A percentile compares a stretch with the other conserved stretches of the same genome.
Evolutionary conservation across 495 filamentous ascomycete species (phyloP).

Genomic region (Coniosporium apollinis): DNA sequence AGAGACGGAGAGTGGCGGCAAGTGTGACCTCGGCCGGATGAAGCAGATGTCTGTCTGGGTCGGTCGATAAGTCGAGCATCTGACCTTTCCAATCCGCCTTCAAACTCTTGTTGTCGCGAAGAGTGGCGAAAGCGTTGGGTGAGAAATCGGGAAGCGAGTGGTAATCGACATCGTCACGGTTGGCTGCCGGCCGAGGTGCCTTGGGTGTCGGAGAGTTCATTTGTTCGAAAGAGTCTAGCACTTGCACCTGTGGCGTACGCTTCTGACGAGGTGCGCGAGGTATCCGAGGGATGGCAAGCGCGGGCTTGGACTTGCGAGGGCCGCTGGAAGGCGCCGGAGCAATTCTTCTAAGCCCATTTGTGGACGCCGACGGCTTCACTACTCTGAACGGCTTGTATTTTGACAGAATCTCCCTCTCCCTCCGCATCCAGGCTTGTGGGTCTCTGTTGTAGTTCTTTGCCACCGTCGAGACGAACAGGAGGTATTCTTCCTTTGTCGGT

Average conservation of each 20-base stretch:
- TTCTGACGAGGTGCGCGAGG: conserved; percentile 13
- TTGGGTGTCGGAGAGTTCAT: conserved; percentile 14
- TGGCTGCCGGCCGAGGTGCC: conserved; percentile 24
- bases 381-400: conserved; percentile 7
- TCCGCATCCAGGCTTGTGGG: conserved; percentile 9
- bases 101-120: conserved; percentile 46
- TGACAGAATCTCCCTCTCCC: conserved; percentile 14
- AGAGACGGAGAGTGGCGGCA: conserved; percentile 65
- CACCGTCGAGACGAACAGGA: conserved; percentile 10
- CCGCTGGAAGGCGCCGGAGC: conserved; percentile 12
- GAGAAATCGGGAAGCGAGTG: conserved; percentile 58
- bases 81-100: conserved; percentile 83
- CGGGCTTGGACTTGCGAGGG: conserved; percentile 12
- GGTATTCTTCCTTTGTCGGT: conserved; percentile 15
- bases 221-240: conserved; percentile 14
- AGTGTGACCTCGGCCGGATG: conserved; percentile 65
- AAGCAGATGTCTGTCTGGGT: conserved; percentile 60
- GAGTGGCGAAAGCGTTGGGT: conserved; percentile 51
- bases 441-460: conserved; percentile 12
- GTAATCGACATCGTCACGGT: conserved; percentile 78
- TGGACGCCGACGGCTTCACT: conserved; percentile 2
- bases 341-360: conserved; percentile 8
- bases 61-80: conserved; percentile 59
- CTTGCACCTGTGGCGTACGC: conserved; percentile 10
- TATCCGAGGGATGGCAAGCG: conserved; percentile 7